These are phyloP conservation scores for Nicotiana tomentosiformis DNA, from an alignment of 257 asterid genomes.

Conservation along the genomic window DNA sequence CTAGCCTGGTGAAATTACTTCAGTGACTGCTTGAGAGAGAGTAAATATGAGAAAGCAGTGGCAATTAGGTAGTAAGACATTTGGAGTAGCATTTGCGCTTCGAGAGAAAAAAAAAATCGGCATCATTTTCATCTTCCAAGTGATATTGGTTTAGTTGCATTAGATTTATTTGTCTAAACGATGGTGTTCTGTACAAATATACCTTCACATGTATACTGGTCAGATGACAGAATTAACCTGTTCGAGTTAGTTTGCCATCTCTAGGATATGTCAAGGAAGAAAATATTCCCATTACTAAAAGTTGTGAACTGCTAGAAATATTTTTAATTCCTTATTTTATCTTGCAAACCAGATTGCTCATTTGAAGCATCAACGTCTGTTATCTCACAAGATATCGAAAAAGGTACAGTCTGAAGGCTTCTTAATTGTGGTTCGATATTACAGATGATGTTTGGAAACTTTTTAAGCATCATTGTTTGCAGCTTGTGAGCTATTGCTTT, in stretches of 20 bases:
- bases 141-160: neutral
- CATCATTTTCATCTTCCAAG: slow-evolving; percentile 4
- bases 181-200: too few species aligned
- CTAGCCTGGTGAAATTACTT: slow-evolving; percentile 1
- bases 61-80: neutral
- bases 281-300: neutral
- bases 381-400: slow-evolving; percentile 55
- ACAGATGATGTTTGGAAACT: neutral
- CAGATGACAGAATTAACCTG: neutral
- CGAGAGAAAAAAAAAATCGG: neutral
- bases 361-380: slow-evolving; percentile 55
- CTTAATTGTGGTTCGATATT: neutral
- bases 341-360: slow-evolving; percentile 49
- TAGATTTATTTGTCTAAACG: neutral
- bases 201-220: too few species aligned
- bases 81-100: neutral
- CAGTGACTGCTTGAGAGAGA: neutral
- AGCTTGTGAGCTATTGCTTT: neutral
- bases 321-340: slow-evolving; percentile 6
- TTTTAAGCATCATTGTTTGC: neutral
- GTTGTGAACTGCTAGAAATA: neutral
- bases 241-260: neutral
- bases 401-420: slow-evolving; percentile 35
- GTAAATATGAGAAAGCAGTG: neutral
- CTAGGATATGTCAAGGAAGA: neutral